These are phyloP conservation scores for Ceratobasidium sp. DNA, from an alignment of 1,284 basidiomycete genomes.

Conservation along the genomic window DNA sequence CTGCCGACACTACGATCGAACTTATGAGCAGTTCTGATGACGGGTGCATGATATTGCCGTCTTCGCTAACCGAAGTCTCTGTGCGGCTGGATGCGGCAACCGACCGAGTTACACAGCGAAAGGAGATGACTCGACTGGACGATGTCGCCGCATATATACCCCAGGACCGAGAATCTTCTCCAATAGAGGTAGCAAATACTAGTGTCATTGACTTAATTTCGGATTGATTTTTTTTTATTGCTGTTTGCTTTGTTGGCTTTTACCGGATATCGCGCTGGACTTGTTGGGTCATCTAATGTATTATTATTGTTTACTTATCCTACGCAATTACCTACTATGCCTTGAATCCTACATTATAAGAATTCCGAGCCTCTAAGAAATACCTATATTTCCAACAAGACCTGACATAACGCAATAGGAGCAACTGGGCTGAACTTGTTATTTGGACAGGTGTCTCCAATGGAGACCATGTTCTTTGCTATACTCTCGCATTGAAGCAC, in stretches of 20 bases:
- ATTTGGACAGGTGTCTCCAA: no score
- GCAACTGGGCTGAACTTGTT: no score
- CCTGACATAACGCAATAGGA: no score
- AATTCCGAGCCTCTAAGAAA: no score
- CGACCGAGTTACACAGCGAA: not conserved
- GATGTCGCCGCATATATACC: not conserved
- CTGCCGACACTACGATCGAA: slow-evolving; percentile 9
- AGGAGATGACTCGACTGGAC: not conserved
- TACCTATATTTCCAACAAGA: no score
- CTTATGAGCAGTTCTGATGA: slow-evolving; percentile 36
- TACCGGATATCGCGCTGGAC: not conserved
- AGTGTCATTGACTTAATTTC: slow-evolving; percentile 38
- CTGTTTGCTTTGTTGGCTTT: not conserved
- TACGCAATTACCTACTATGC: no score
- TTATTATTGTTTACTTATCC: slow-evolving; percentile 5
- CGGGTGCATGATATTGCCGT: not conserved
- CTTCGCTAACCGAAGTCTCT: not conserved
- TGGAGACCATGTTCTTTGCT: no score
- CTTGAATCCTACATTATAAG: no score
- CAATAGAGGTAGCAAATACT: slow-evolving; percentile 12
- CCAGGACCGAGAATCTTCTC: not conserved
- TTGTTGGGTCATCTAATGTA: not conserved
- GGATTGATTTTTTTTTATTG: slow-evolving; percentile 6
- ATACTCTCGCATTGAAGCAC: no score
- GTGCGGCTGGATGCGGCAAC: not conserved